A percentile compares a stretch with the other conserved stretches of the same genome.
Conservation (phyloP, 805 yeast genomes). For the Candida ulmi region DNA sequence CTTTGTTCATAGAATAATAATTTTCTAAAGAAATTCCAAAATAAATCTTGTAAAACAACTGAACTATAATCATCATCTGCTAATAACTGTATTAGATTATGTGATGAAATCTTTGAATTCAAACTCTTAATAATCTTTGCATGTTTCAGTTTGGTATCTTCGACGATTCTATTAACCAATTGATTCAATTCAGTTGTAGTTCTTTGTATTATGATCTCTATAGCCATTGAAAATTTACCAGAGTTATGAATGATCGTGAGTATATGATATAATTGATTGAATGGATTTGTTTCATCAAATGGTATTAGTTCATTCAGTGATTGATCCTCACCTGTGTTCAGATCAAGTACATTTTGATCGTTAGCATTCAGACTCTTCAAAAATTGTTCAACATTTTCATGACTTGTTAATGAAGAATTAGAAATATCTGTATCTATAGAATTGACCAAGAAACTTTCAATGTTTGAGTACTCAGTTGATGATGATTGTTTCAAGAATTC, state of each 20-base stretch:
- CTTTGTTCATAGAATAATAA: slow-evolving; percentile 60
- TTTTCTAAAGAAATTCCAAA: slow-evolving; percentile 63
- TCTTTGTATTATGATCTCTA: slow-evolving; percentile 48
- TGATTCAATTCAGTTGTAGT: slow-evolving; percentile 58
- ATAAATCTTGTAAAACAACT: slow-evolving; percentile 59
- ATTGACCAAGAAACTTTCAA: slow-evolving; percentile 50
- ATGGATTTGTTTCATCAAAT: slow-evolving; percentile 39
- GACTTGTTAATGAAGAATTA: slow-evolving; percentile 40
- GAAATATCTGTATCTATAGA: slow-evolving; percentile 53
- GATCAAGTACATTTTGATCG: slow-evolving; percentile 20
- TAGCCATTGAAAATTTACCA: slow-evolving; percentile 53
- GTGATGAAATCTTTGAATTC: slow-evolving; percentile 17
- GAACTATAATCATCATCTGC: slow-evolving; percentile 41
- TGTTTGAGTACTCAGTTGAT: slow-evolving; percentile 29
- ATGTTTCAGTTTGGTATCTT: slow-evolving; percentile 57
- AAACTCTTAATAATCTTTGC: slow-evolving; percentile 33
- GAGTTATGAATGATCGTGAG: slow-evolving; percentile 54
- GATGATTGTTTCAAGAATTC: slow-evolving; percentile 18
- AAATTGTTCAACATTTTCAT: slow-evolving; percentile 31
- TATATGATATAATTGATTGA: slow-evolving; percentile 45
- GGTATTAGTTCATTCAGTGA: slow-evolving; percentile 26
- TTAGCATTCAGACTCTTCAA: slow-evolving; percentile 21
- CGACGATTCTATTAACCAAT: slow-evolving; percentile 55
- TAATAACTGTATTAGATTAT: slow-evolving; percentile 19
- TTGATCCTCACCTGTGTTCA: slow-evolving; percentile 20